Evolutionary conservation across 129 eudicot genomes (phyloP), one percentile per base, ranked within the genome.

Genomic region (Dittrichia graveolens): DNA sequence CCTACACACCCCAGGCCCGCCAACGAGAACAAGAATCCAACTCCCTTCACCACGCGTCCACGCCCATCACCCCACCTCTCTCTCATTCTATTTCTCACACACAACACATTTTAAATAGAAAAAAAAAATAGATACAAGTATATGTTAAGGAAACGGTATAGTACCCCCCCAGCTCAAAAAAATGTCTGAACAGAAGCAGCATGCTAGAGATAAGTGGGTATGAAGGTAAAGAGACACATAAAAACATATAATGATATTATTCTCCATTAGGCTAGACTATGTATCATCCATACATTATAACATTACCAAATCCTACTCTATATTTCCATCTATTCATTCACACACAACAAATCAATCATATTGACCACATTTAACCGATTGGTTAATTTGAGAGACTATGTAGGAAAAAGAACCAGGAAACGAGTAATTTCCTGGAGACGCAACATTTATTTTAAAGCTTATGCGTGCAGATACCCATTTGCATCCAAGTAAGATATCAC

Each of bases 391-490:
- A 52, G 47, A 66, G 31, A 41, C 45, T 34, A 47, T 39, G 6
- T 40, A 42, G 66, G 11, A 53, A 48, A 37, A 19, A 43, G 75
- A 43, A 34, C 72, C 58, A 35, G 75, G 88, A 86, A 86, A 83
- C 85, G 74, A 68, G 78, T 53, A 18, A 76, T 86, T 86, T 78
- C 91, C 88, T 45, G 55, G 60, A 74, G 43, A 40, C 6, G 18
- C 12, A 6, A 69, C 46, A 54, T 70, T 69, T 44, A 48, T 78
- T 70, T 31, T 14, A 59, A 15, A 8, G 56, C 62, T 76, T 79
- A 87, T 37, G 96, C 87, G 50, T 78, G 65, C 76, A 93, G 80
- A 73, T 93, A 89, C 14, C 96, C 98, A 31, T 93, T 86, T 76
- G 64, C 82, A 18, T 87, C 95, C 82, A 93, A 74, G 81, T 85